Evolutionary conservation across 805 yeast species (phyloP), one percentile per base, ranked within the genome.

Genomic region (Danielia reshetovae): DNA sequence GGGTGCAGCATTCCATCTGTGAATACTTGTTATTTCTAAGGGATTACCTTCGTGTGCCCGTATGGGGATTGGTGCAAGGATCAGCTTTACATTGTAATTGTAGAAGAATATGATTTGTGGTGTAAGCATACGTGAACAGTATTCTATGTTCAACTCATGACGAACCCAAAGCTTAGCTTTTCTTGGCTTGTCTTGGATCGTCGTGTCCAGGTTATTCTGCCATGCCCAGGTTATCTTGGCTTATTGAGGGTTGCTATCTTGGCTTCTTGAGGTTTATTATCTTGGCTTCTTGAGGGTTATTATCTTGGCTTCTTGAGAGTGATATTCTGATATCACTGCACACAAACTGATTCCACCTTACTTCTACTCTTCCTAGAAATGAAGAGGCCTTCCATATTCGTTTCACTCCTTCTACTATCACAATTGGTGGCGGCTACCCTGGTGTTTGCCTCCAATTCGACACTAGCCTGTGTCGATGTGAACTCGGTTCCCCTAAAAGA

Each of bases 31-130:
- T 68, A 62, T 59, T 59, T 60, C 78, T 74, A 75, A 77, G 79
- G 81, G 77, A 55, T 64, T 70, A 67, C 83, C 83, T 78, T 78
- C 81, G 83, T 76, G 83, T 69, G 69, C 78, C 81, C 81, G 81
- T 68, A 75, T 78, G 84, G 72, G 81, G 72, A 60, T 54, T 59
- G 79, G 72, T 75, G 81, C 81, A 75, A 75, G 65, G 81, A 75
- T 72, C 65, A 60, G 60, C 71, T 51, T 69, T 70, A 74, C 79
- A 73, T 63, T 32, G 24, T 19, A 18, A 29, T 19, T 25, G 35
- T 32, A 28, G 5, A 21, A 17, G 26, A 17, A 24, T 16, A 4
- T 30, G 28, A 10, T 23, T 11, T 30, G 23, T 14, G n/a, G n/a
- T n/a, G 11, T 21, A 21, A 9, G 11, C 11, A 21, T 21, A 21